Conservation (phyloP, 1,284 basidiomycete genomes). For the Ustilago esculenta region DNA sequence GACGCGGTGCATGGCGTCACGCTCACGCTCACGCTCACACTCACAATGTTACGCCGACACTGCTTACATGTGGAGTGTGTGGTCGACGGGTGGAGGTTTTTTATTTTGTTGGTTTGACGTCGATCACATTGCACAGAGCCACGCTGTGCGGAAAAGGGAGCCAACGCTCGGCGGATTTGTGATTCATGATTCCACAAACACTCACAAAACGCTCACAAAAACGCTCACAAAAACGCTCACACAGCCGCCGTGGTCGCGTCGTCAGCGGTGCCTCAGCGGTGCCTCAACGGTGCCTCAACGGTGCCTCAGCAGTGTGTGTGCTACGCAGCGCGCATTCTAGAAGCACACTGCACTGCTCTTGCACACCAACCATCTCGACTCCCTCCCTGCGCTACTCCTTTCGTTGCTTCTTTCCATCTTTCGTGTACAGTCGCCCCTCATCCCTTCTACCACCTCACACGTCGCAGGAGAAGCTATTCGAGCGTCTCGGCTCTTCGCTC, state of each 20-base stretch:
- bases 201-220: too few relatives aligned
- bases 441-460: not conserved
- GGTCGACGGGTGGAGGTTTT: conserved; percentile 26
- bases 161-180: too few relatives aligned
- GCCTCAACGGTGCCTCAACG: too few relatives aligned
- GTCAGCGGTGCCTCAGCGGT: conserved; percentile 28
- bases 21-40: too few relatives aligned
- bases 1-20: too few relatives aligned
- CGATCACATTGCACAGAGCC: conserved; percentile 37
- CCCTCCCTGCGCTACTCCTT: not conserved
- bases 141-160: conserved; percentile 1
- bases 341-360: conserved; percentile 12
- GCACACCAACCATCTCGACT: not conserved
- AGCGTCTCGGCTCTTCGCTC: not conserved
- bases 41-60: conserved; percentile 1
- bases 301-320: too few relatives aligned
- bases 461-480: not conserved
- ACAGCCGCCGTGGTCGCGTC: too few relatives aligned
- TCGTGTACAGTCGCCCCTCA: too few relatives aligned
- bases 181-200: too few relatives aligned
- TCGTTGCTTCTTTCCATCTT: not conserved
- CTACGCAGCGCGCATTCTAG: not conserved
- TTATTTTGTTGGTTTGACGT: too few relatives aligned
- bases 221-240: too few relatives aligned
- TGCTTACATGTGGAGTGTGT: not conserved